Evolutionary conservation across 805 yeast genomes (phyloP), one percentile per base, ranked within the genome.

Genomic region (Cyberlindnera misumaiensis): DNA sequence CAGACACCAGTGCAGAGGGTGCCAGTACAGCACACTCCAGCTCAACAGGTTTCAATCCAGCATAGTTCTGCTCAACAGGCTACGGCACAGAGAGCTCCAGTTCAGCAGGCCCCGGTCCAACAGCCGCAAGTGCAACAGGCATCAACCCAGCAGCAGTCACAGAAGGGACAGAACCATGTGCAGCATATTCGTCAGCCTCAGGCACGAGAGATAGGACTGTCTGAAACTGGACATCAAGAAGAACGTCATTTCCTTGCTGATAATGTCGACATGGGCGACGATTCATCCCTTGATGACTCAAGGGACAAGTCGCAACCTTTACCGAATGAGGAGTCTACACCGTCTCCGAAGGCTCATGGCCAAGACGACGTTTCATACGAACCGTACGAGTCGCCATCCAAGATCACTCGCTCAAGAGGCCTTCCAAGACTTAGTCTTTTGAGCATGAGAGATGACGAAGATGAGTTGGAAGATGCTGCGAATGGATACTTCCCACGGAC

Each of bases 201-300:
- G n/a, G n/a, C n/a, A n/a, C n/a, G n/a, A n/a, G n/a, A n/a, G n/a
- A n/a, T n/a, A n/a, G n/a, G n/a, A n/a, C n/a, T n/a, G n/a, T n/a
- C n/a, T n/a, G n/a, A n/a, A n/a, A n/a, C n/a, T n/a, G n/a, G n/a
- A n/a, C n/a, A n/a, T n/a, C n/a, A n/a, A n/a, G n/a, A n/a, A 5
- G 18, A 38, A 17, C 58, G 46, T 28, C 58, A 53, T 36, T 53
- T 41, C 25, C 32, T 53, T 10, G 58, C 58, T 11, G 58, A 53
- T 15, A 52, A 48, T 17, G 35, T 38, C 6, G n/a, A n/a, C n/a
- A 28, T 41, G 3, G 42, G 29, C 5, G 48, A 51, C 16, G 46
- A 44, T 27, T 28, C 41, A 2, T 28, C 47, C 13, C 34, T 44
- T 27, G 34, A 44, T 18, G 38, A 36, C 12, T 34, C 46, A 4